Percentiles rank a stretch among this genome's conserved stretches.
phyloP scores from a whole-genome alignment of 805 yeast species.

The Saccharomycopsis sp. region DNA sequence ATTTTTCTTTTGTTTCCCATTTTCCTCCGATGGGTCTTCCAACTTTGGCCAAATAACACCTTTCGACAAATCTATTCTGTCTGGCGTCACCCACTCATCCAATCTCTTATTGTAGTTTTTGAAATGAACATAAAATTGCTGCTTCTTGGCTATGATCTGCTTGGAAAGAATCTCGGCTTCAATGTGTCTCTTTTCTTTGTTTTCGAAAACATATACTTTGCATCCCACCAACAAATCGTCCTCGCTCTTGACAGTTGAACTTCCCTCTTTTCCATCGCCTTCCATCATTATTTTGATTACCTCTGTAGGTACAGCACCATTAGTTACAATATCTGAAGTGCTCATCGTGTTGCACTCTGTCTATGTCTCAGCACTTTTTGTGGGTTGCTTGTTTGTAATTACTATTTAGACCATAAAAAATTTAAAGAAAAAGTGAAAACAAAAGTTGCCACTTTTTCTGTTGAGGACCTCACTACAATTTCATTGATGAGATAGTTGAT shows the following conservation, averaged over 20 bases:
- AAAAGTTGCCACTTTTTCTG: too few relatives aligned
- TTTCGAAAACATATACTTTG: slow-evolving; percentile 56
- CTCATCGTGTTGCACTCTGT: too few relatives aligned
- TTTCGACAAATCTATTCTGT: slow-evolving; percentile 60
- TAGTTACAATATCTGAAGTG: too few relatives aligned
- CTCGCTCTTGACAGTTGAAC: background rate
- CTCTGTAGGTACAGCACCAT: background rate
- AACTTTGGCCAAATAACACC: slow-evolving; percentile 68
- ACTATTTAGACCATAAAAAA: too few relatives aligned
- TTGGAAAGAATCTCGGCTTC: slow-evolving; percentile 79
- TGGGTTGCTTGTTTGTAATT: too few relatives aligned
- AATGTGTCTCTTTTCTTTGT: slow-evolving; percentile 72
- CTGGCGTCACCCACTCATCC: slow-evolving; percentile 85
- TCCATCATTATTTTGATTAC: slow-evolving; percentile 2
- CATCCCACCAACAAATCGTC: slow-evolving; percentile 66
- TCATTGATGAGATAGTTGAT: too few relatives aligned
- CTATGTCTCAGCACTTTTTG: too few relatives aligned
- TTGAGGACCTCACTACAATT: too few relatives aligned
- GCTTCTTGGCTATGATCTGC: slow-evolving; percentile 64
- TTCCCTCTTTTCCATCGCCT: background rate
- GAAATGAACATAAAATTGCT: slow-evolving; percentile 86
- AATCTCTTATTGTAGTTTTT: slow-evolving; percentile 90
- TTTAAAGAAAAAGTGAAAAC: too few relatives aligned
- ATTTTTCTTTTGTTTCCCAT: slow-evolving; percentile 26
- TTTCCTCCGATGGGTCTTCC: slow-evolving; percentile 38